Evolutionary conservation across 2,329 filamentous ascomycete species (phyloP), one percentile per base, ranked within the genome.

Genomic region (Aspergillus floridensis): DNA sequence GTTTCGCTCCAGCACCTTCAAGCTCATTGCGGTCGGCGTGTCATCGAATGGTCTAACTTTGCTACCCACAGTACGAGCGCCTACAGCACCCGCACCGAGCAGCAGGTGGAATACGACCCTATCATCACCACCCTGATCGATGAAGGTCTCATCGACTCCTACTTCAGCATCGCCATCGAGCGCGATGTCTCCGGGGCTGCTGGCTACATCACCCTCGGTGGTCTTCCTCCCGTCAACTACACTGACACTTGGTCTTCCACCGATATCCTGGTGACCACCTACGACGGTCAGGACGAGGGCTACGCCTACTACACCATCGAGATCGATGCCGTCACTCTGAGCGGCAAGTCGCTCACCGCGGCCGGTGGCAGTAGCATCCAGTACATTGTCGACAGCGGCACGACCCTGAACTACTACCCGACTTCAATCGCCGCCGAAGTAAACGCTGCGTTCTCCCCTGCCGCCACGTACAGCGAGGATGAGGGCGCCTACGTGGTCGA

Each of bases 361-460:
- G 22, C 29, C 7, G 26, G 46, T 32, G 52, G 38, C 26, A 35
- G 58, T 38, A 32, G 16, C 11, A 48, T 35, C 22, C 47, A 53
- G 35, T 62, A 55, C 55, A 59, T 68, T 58, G 63, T 69, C 22
- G 67, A 69, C 56, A 65, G 64, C 11, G 70, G 70, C 47, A 72
- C 69, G 14, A 68, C 69, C 4, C 54, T 72, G 4, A 76, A 76
- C 59, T 78, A 79, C 63, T 65, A 79, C 21, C 66, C 66, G 8
- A 57, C 54, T 7, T 71, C 74, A 0, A 64, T 74, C 12, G 62
- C 68, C 11, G 66, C 79, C 7, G 74, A 74, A 1, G 66, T 80
- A 22, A 78, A 79, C 44, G 65, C 65, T 1, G 69, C 73, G 0
- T 82, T 82, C 64, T 51, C 61, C 11, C 79, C 80, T 1, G 69